Evolutionary conservation across 345 rosid genomes (phyloP).

Genomic region (Dovyalis caffra): DNA sequence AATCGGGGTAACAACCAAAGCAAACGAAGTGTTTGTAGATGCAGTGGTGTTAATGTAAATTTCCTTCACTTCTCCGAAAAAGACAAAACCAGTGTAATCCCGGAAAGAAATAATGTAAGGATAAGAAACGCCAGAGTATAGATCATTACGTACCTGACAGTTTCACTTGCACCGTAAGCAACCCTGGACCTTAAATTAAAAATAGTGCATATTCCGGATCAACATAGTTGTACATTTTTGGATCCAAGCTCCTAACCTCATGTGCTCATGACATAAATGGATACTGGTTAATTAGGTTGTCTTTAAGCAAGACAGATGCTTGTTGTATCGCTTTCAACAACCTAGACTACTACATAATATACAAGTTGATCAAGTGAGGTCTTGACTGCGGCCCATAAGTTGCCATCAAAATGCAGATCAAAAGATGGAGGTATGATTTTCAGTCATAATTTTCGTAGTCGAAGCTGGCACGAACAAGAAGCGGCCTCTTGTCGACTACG

Average conservation of each 20-base stretch:
- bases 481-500: not conserved
- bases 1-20: constrained; percentile 32
- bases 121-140: no score
- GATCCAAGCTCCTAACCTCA: constrained; percentile 16
- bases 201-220: constrained; percentile 15
- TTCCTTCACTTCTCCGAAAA: constrained; percentile 27
- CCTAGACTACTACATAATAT: constrained; percentile 12
- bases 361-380: not conserved
- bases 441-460: constrained; percentile 32
- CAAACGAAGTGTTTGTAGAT: constrained; percentile 28
- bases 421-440: constrained; percentile 21
- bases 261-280: constrained; percentile 35
- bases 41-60: constrained; percentile 21
- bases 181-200: not conserved
- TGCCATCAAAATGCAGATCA: constrained; percentile 29
- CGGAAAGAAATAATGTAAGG: constrained; percentile 5
- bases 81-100: no score
- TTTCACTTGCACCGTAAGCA: constrained; percentile 11
- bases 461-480: constrained; percentile 25
- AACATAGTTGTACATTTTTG: constrained; percentile 15
- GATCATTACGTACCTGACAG: constrained; percentile 2
- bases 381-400: constrained; percentile 20
- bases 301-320: constrained; percentile 33
- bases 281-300: constrained; percentile 13
- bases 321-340: not conserved